These are phyloP conservation scores for Hysterium pulicare DNA, from an alignment of 2,329 filamentous ascomycete species.

Conservation along the genomic window DNA sequence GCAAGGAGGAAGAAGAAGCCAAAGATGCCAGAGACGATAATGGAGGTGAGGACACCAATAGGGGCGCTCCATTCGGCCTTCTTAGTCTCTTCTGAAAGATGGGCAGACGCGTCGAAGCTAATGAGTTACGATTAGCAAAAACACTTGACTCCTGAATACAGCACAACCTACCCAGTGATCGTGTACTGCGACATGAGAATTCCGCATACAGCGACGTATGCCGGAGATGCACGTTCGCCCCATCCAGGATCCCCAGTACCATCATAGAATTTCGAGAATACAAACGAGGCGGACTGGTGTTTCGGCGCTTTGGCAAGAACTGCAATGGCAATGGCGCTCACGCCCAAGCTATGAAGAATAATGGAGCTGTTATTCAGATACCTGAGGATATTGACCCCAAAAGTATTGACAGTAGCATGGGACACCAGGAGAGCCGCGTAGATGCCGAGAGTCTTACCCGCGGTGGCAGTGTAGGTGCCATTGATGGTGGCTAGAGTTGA, in stretches of 20 bases:
- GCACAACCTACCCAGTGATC: too few relatives aligned
- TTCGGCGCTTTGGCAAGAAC: constrained; percentile 57
- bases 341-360: constrained; percentile 52
- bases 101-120: constrained; percentile 55
- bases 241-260: constrained; percentile 53
- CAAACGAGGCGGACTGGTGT: constrained; percentile 54
- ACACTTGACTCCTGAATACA: too few relatives aligned
- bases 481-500: constrained; percentile 46
- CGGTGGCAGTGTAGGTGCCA: constrained; percentile 41
- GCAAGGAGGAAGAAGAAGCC: constrained; percentile 59
- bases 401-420: constrained; percentile 56
- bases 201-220: constrained; percentile 55
- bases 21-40: constrained; percentile 55
- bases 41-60: constrained; percentile 56
- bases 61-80: constrained; percentile 57
- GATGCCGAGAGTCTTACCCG: constrained; percentile 55
- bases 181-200: constrained; percentile 51
- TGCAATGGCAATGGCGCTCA: constrained; percentile 53
- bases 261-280: constrained; percentile 54
- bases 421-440: constrained; percentile 56
- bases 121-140: too few relatives aligned
- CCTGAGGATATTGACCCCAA: constrained; percentile 54
- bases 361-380: constrained; percentile 59
- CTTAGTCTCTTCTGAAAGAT: constrained; percentile 56
- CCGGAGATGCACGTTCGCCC: constrained; percentile 51